Conservation (phyloP, 2,329 filamentous ascomycete species). For the Bisporella sp. region DNA sequence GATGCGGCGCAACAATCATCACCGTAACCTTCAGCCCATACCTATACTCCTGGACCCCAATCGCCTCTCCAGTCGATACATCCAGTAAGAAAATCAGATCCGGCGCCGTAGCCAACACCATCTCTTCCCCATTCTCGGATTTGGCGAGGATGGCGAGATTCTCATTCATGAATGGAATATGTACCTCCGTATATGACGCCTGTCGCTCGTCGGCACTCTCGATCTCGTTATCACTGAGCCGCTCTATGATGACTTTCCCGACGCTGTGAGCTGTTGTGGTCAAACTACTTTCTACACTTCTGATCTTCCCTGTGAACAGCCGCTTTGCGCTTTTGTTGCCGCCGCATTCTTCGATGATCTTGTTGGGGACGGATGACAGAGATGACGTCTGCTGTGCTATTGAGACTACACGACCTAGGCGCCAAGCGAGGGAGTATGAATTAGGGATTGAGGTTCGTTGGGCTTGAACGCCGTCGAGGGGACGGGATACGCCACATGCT, state of each 20-base stretch:
- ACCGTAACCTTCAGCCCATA: constrained; percentile 46
- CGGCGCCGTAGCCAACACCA: constrained; percentile 39
- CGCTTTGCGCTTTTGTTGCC: constrained; percentile 45
- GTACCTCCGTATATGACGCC: constrained; percentile 41
- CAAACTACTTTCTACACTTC: constrained; percentile 48
- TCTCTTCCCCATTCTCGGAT: constrained; percentile 10
- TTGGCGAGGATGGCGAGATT: constrained; percentile 50
- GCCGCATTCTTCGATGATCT: constrained; percentile 51
- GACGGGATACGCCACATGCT: constrained; percentile 34
- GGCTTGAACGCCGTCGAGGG: constrained; percentile 31
- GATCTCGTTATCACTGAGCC: too few species aligned
- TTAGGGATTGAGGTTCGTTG: constrained; percentile 31
- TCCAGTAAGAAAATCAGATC: constrained; percentile 43
- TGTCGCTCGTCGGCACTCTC: constrained; percentile 4
- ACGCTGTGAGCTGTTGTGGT: constrained; percentile 48
- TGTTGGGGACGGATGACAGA: constrained; percentile 47
- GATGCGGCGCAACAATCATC: constrained; percentile 46
- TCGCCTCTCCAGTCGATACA: constrained; percentile 38
- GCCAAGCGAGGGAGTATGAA: constrained; percentile 36
- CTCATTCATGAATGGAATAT: constrained; percentile 68
- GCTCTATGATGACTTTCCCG: constrained; percentile 49
- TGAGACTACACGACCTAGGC: constrained; percentile 51
- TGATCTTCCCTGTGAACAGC: constrained; percentile 57
- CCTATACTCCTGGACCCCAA: constrained; percentile 47
- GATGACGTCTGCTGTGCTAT: constrained; percentile 41